Conservation (phyloP, 2,329 filamentous ascomycete genomes). For the Nigrospora oryzae region DNA sequence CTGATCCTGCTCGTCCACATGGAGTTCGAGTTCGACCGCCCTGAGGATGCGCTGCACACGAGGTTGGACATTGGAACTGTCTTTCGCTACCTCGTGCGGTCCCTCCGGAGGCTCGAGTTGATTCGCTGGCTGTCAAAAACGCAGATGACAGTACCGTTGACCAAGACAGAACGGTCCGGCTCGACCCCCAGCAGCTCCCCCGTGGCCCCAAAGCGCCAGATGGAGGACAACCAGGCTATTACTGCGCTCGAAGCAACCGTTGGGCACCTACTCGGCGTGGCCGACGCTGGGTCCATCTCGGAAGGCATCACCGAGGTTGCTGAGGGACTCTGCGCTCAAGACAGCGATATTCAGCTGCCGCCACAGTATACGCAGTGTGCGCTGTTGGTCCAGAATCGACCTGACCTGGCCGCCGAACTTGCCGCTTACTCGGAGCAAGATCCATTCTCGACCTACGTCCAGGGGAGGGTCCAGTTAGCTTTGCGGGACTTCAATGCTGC, state of each 20-base stretch:
- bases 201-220: conserved; percentile 27
- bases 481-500: conserved; percentile 68
- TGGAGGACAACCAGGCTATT: conserved; percentile 38
- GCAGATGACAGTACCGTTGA: conserved; percentile 42
- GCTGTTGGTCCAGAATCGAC: conserved; percentile 48
- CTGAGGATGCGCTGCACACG: conserved; percentile 55
- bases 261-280: conserved; percentile 55
- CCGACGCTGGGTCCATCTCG: conserved; percentile 38
- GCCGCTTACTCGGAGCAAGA: conserved; percentile 46
- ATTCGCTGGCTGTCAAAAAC: conserved; percentile 59
- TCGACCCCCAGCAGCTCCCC: conserved; percentile 22
- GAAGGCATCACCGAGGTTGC: conserved; percentile 59
- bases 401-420: conserved; percentile 52
- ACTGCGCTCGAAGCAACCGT: conserved; percentile 53
- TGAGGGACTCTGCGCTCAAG: conserved; percentile 53
- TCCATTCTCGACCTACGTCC: conserved; percentile 69
- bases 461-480: conserved; percentile 69
- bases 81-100: conserved; percentile 60
- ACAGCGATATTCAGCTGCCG: conserved; percentile 58
- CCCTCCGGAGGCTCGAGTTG: conserved; percentile 68
- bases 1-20: conserved; percentile 79
- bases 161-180: conserved; percentile 28
- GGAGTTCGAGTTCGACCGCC: conserved; percentile 70
- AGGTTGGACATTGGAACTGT: conserved; percentile 59
- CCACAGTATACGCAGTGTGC: conserved; percentile 54